These are phyloP conservation scores for Tubosaeta sp. DNA, from an alignment of 768 basidiomycete genomes.

Conservation along the genomic window DNA sequence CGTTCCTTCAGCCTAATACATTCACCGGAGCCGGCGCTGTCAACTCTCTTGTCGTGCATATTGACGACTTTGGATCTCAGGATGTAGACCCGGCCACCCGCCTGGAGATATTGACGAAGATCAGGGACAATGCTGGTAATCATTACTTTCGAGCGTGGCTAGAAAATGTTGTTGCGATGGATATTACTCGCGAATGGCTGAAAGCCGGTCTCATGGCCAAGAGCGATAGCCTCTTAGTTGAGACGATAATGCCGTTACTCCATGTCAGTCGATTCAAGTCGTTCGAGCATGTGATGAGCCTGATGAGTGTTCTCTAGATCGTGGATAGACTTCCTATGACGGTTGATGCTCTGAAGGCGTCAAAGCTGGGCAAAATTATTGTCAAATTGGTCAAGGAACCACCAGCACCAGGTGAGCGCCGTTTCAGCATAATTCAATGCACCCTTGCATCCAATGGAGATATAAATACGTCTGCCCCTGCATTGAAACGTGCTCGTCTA, in stretches of 20 bases:
- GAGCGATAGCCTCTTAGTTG: conserved; percentile 50
- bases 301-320: conserved; percentile 41
- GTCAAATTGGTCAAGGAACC: conserved; percentile 74
- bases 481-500: conserved; percentile 27
- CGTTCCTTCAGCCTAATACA: conserved; percentile 51
- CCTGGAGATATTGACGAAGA: conserved; percentile 72
- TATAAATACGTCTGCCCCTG: conserved; percentile 27
- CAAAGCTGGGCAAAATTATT: conserved; percentile 78
- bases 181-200: conserved; percentile 78
- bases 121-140: conserved; percentile 79
- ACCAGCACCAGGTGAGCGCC: conserved; percentile 72
- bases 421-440: conserved; percentile 12
- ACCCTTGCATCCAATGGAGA: conserved; percentile 24
- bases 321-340: conserved; percentile 80
- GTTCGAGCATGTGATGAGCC: conserved; percentile 7
- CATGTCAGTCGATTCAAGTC: conserved; percentile 56
- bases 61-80: conserved; percentile 55
- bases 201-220: conserved; percentile 62
- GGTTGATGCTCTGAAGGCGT: conserved; percentile 59
- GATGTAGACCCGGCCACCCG: conserved; percentile 66
- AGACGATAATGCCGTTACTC: conserved; percentile 82
- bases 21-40: conserved; percentile 74
- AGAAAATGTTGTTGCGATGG: conserved; percentile 71
- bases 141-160: conserved; percentile 87
- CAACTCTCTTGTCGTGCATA: conserved; percentile 49